Evolutionary conservation across 345 rosid species (phyloP), one percentile per base, ranked within the genome.

Genomic region (Eutrema heterophyllum): DNA sequence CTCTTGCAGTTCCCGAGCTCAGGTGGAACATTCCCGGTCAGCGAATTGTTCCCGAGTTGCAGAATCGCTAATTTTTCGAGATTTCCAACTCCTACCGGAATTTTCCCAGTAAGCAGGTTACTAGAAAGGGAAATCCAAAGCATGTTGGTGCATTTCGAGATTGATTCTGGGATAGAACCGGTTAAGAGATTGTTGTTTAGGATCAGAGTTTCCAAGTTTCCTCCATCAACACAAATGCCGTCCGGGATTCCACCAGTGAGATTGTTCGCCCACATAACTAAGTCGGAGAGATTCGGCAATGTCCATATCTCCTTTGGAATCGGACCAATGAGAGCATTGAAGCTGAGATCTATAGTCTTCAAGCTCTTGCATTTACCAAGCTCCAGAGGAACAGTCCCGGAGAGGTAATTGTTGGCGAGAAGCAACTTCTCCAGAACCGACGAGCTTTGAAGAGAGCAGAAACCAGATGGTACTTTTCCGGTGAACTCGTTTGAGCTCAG

Each of bases 241-340:
- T 88, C 81, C 0, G 98, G 97, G 67, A 93, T 93, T 66, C 73
- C 83, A 9, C 97, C 97, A 4, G 90, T 85, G 71, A 93, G 89
- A 76, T 91, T 91, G 79, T 91, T 93, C 21, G 98, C 97, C 98
- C 98, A 93, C 84, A 93, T 87, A 27, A 89, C 90, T 78, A 93
- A 67, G 56, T 93, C 94, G 5, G 86, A 78, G 24, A 93, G 87
- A 53, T 85, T 80, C 6, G 96, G 97, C 67, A 93, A 79, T 21
- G 69, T 69, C 97, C 98, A 93, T 71, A 93, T 72, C 74, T 77
- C 84, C 11, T 26, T 26, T 1, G 98, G 97, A 64, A 93, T 88
- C 9, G 85, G 70, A 26, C 96, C 98, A 0, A 21, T 79, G 40
- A 93, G 75, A 77, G 77, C 84, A 80, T 93, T 93, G 87, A 93